These are phyloP conservation scores for Huntiella abstrusa DNA, from an alignment of 2,329 filamentous ascomycete genomes.

Conservation along the genomic window DNA sequence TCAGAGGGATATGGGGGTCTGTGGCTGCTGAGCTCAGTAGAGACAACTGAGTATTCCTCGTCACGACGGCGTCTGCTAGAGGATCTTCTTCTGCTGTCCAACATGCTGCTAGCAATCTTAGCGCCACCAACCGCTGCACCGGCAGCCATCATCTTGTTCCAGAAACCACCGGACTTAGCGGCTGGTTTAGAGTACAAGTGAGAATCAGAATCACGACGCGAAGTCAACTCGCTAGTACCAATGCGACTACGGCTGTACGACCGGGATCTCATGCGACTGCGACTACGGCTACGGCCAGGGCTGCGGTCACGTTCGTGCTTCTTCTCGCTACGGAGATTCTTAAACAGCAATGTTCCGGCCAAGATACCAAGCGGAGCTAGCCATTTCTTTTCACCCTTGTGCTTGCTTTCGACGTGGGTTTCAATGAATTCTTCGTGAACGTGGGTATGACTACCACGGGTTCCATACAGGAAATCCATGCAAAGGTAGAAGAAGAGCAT, in stretches of 20 bases:
- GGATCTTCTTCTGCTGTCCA: slow-evolving; percentile 14
- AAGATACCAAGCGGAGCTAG: slow-evolving; percentile 34
- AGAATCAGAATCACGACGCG: slow-evolving; percentile 36
- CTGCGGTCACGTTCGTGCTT: slow-evolving; percentile 22
- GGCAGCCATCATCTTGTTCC: slow-evolving; percentile 39
- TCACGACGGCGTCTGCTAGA: slow-evolving; percentile 34
- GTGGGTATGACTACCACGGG: slow-evolving; percentile 31
- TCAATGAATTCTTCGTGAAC: slow-evolving; percentile 22
- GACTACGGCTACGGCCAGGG: slow-evolving; percentile 19
- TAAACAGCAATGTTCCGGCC: slow-evolving; percentile 29
- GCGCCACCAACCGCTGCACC: slow-evolving; percentile 45
- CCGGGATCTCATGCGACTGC: slow-evolving; percentile 14
- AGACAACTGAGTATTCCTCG: slow-evolving; percentile 44
- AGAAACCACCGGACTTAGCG: slow-evolving; percentile 25
- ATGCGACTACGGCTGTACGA: slow-evolving; percentile 22
- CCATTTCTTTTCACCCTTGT: slow-evolving; percentile 23
- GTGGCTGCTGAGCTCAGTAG: slow-evolving; percentile 39
- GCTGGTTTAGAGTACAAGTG: slow-evolving; percentile 38
- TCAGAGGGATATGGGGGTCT: slow-evolving; percentile 20
- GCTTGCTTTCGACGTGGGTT: slow-evolving; percentile 19
- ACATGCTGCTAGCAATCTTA: slow-evolving; percentile 39
- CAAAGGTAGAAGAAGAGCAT: slow-evolving; percentile 63
- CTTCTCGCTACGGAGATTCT: slow-evolving; percentile 21
- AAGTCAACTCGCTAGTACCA: slow-evolving; percentile 31
- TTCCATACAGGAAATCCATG: slow-evolving; percentile 50